Conservation (phyloP, 495 filamentous ascomycete genomes). For the Penicillium malachiteum region DNA sequence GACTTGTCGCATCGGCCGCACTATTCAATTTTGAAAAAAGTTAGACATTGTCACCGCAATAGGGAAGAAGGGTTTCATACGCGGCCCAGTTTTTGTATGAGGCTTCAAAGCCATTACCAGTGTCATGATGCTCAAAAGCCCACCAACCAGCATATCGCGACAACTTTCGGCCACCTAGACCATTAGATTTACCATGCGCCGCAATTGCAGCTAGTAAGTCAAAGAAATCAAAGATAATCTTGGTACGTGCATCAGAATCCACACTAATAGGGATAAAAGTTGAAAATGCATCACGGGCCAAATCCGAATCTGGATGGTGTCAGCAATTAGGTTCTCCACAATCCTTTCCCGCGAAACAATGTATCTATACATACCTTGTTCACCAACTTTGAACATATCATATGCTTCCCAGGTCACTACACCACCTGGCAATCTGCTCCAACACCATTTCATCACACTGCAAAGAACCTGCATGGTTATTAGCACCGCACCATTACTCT, state of each 20-base stretch:
- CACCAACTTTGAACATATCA: conserved; percentile 91
- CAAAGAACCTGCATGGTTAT: conserved; percentile 69
- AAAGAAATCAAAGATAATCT: conserved; percentile 96
- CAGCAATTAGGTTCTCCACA: conserved; percentile 5
- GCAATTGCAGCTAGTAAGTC: conserved; percentile 83
- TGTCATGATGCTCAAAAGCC: conserved; percentile 90
- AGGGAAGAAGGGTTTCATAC: conserved; percentile 30
- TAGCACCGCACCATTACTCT: too few species aligned
- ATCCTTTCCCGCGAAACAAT: neutral
- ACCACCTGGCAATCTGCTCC: conserved; percentile 88
- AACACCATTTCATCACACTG: conserved; percentile 97
- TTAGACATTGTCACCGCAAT: conserved; percentile 14
- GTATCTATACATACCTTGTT: conserved; percentile 64
- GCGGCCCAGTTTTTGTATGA: conserved; percentile 84
- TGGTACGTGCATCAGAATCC: conserved; percentile 79
- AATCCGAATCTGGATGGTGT: conserved; percentile 69
- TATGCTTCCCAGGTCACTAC: conserved; percentile 97
- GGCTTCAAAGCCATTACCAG: conserved; percentile 87
- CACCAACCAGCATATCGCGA: conserved; percentile 97
- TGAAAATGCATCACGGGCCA: conserved; percentile 89
- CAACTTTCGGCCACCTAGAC: conserved; percentile 88
- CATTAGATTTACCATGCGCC: conserved; percentile 87
- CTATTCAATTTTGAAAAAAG: conserved; percentile 37
- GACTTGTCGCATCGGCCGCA: conserved; percentile 91
- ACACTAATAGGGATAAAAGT: conserved; percentile 96